phyloP scores from a whole-genome alignment of 1,139 yeast genomes.

The Hyphopichia pseudoburtonii region DNA sequence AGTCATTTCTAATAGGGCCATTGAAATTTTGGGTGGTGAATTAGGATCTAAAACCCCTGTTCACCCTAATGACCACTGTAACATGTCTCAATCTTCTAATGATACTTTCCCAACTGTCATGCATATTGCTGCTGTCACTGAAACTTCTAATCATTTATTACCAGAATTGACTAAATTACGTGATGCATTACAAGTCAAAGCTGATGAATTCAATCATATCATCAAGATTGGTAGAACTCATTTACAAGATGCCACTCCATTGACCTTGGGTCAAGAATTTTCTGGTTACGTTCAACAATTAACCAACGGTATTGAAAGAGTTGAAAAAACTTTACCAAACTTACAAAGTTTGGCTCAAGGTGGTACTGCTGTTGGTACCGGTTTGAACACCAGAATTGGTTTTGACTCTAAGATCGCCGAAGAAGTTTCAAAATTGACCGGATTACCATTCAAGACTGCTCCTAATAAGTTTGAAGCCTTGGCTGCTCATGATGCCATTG shows the following conservation, averaged over 20 bases:
- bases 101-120: slow-evolving; percentile 96
- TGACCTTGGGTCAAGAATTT: slow-evolving; percentile 92
- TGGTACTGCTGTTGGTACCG: slow-evolving; percentile 98
- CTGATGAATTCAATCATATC: slow-evolving; percentile 74
- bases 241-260: slow-evolving; percentile 93
- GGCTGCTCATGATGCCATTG: slow-evolving; percentile 95
- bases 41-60: slow-evolving; percentile 85
- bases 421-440: slow-evolving; percentile 74
- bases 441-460: slow-evolving; percentile 79
- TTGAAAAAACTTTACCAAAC: slow-evolving; percentile 66
- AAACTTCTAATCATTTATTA: slow-evolving; percentile 65
- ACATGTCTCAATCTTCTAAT: slow-evolving; percentile 92
- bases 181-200: slow-evolving; percentile 66
- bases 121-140: slow-evolving; percentile 94
- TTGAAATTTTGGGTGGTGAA: slow-evolving; percentile 83
- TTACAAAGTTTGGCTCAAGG: slow-evolving; percentile 86
- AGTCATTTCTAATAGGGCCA: slow-evolving; percentile 92
- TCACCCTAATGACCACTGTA: slow-evolving; percentile 94
- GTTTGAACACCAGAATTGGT: slow-evolving; percentile 83
- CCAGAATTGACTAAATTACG: slow-evolving; percentile 74
- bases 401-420: slow-evolving; percentile 77
- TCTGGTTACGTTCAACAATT: slow-evolving; percentile 90
- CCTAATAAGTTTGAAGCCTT: slow-evolving; percentile 96
- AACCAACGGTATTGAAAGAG: slow-evolving; percentile 77
- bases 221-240: slow-evolving; percentile 97